Evolutionary conservation across 2,329 filamentous ascomycete species (phyloP).

Genomic region (Aspergillus latus): DNA sequence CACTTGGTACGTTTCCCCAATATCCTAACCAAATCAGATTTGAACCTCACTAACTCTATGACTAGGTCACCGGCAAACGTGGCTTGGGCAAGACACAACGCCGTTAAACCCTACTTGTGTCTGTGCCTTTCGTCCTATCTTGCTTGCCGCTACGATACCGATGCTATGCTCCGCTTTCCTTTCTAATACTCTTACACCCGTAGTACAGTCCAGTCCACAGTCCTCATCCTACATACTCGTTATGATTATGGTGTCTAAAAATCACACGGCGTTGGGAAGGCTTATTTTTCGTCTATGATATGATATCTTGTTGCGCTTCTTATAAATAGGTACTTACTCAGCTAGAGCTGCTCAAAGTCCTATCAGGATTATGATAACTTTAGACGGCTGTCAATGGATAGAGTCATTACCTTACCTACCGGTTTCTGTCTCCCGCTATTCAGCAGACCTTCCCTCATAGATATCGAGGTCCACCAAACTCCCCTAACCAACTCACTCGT

Average conservation of each 20-base stretch:
- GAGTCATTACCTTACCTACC: not conserved
- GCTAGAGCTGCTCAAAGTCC: not conserved
- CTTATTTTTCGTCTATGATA: constrained; percentile 17
- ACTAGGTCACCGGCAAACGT: constrained; percentile 82
- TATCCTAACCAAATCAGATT: not conserved
- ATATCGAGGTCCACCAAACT: no score
- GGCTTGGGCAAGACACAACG: constrained; percentile 79
- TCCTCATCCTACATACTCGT: constrained; percentile 14
- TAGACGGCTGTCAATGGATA: not conserved
- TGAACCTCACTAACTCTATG: not conserved
- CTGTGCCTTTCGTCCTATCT: not conserved
- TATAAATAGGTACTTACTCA: not conserved
- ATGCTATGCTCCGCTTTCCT: not conserved
- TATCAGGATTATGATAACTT: not conserved
- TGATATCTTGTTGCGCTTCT: constrained; percentile 25
- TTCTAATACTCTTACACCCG: constrained; percentile 1
- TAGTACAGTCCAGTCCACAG: constrained; percentile 2
- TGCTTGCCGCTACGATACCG: constrained; percentile 3
- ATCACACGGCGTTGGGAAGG: constrained; percentile 16
- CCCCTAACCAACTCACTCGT: no score
- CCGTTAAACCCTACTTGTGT: constrained; percentile 32
- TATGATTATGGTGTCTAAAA: constrained; percentile 20
- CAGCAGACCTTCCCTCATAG: no score
- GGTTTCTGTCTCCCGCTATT: not conserved
- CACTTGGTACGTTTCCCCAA: constrained; percentile 70